Evolutionary conservation across 2,329 filamentous ascomycete species (phyloP).

Genomic region (Arthrobotrys entomopaga): DNA sequence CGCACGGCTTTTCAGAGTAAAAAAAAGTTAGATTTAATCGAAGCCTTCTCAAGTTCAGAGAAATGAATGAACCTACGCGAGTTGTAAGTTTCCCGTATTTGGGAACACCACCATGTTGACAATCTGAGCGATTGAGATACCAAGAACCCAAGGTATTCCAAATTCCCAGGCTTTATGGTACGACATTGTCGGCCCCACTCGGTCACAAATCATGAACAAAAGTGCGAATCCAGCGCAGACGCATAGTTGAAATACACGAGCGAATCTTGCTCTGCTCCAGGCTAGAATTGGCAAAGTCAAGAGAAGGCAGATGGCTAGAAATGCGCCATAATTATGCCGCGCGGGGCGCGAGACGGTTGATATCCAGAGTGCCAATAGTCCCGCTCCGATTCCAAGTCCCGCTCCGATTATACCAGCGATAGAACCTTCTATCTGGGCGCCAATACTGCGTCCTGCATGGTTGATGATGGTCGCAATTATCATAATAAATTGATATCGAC

Average conservation of each 20-base stretch:
- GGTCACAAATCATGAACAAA: conserved; percentile 65
- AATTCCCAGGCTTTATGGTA: conserved; percentile 62
- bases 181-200: conserved; percentile 62
- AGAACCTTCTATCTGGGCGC: conserved; percentile 69
- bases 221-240: conserved; percentile 69
- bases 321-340: conserved; percentile 68
- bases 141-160: conserved; percentile 69
- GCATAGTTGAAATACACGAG: conserved; percentile 69
- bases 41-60: not conserved
- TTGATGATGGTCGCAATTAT: conserved; percentile 70
- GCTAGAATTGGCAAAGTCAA: conserved; percentile 68
- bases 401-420: conserved; percentile 68
- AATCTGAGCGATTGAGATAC: conserved; percentile 67
- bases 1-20: conserved; percentile 47
- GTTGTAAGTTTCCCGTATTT: conserved; percentile 68
- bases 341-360: conserved; percentile 64
- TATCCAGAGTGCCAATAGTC: conserved; percentile 65
- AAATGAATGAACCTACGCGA: conserved; percentile 62
- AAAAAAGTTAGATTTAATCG: conserved; percentile 33
- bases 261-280: conserved; percentile 68
- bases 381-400: conserved; percentile 68
- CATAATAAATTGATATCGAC: conserved; percentile 69
- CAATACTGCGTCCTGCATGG: conserved; percentile 69
- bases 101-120: conserved; percentile 67
- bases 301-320: conserved; percentile 69